phyloP scores from a whole-genome alignment of 352 stramenopile genomes.

The Phytophthora citricola region DNA sequence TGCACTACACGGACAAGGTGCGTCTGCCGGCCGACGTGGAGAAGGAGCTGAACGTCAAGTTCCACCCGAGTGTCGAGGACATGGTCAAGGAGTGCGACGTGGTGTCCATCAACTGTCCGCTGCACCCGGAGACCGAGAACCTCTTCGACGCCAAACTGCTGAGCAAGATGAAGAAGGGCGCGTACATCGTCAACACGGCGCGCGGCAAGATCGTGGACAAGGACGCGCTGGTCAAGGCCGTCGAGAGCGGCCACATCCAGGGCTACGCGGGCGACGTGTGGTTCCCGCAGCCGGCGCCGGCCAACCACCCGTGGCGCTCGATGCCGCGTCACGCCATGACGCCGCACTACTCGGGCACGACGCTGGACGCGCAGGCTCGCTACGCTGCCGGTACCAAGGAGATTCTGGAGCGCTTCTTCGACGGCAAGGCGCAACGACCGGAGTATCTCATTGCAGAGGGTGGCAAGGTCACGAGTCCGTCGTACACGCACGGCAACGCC shows the following conservation, averaged over 20 bases:
- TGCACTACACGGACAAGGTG: slow-evolving; percentile 59
- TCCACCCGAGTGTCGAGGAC: slow-evolving; percentile 41
- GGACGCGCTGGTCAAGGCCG: slow-evolving; percentile 42
- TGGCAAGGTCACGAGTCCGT: slow-evolving; percentile 44
- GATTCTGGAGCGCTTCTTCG: slow-evolving; percentile 54
- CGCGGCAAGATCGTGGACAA: slow-evolving; percentile 85
- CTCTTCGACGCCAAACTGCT: slow-evolving; percentile 75
- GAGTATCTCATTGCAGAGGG: slow-evolving; percentile 53
- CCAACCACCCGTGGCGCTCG: slow-evolving; percentile 53
- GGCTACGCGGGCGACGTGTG: slow-evolving; percentile 76
- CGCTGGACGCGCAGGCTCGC: slow-evolving; percentile 46
- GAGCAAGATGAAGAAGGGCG: slow-evolving; percentile 64
- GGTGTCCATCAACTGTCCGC: slow-evolving; percentile 75
- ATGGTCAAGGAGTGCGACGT: slow-evolving; percentile 73
- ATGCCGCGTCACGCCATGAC: slow-evolving; percentile 58
- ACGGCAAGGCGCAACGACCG: slow-evolving; percentile 41
- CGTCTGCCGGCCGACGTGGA: slow-evolving; percentile 44
- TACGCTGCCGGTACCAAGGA: slow-evolving; percentile 48
- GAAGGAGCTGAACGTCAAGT: slow-evolving; percentile 54
- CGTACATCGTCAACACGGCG: slow-evolving; percentile 85
- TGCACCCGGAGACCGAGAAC: slow-evolving; percentile 68
- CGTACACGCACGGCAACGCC: slow-evolving; percentile 43
- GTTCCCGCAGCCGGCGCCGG: slow-evolving; percentile 76
- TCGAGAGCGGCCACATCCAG: slow-evolving; percentile 45
- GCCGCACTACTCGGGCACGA: slow-evolving; percentile 54